These are phyloP conservation scores for Tagetes patula DNA, from an alignment of 129 eudicot species.

Conservation along the genomic window DNA sequence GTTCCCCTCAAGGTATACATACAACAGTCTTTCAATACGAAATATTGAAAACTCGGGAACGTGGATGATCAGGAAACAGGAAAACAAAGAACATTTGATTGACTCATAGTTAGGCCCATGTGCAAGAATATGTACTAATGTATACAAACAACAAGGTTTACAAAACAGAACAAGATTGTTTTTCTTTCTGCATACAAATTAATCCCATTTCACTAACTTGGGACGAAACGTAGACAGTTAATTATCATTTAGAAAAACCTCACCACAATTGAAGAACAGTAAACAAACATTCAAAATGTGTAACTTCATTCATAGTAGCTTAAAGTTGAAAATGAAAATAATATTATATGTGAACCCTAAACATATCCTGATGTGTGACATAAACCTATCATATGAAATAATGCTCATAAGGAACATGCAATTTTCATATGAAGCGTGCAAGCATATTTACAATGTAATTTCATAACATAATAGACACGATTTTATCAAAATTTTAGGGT, in stretches of 20 bases:
- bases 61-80: neutral
- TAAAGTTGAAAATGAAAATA: too few relatives aligned
- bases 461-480: neutral
- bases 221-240: neutral
- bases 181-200: neutral
- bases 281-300: too few relatives aligned
- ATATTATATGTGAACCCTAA: neutral
- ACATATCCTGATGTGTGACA: neutral
- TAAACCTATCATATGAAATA: constrained; percentile 7
- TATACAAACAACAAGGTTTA: neutral
- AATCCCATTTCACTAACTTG: neutral
- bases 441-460: neutral
- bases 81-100: neutral
- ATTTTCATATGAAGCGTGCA: neutral
- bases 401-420: neutral
- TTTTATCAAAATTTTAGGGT: neutral
- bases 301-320: too few relatives aligned
- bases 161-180: neutral
- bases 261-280: neutral
- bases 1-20: constrained; percentile 4
- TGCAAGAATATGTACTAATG: neutral
- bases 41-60: neutral
- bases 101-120: constrained; percentile 10
- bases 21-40: neutral
- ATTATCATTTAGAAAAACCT: neutral